These are phyloP conservation scores for Tolypocladium cylindrosporum DNA, from an alignment of 2,329 filamentous ascomycete genomes.

Conservation along the genomic window DNA sequence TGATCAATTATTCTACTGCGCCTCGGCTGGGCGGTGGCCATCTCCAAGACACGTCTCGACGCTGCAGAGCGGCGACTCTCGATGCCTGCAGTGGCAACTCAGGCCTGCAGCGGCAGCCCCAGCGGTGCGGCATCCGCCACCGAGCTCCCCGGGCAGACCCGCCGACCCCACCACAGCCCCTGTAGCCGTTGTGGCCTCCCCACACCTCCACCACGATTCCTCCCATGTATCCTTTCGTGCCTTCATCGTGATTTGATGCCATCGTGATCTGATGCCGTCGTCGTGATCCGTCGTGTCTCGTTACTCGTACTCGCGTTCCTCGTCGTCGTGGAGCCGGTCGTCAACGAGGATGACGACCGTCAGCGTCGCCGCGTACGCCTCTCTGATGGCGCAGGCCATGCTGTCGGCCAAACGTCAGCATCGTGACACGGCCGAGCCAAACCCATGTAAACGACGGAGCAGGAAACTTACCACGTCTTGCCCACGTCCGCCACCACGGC, in stretches of 20 bases:
- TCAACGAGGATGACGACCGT: slow-evolving; percentile 63
- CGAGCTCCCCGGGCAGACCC: not conserved
- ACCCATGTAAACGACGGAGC: too few relatives aligned
- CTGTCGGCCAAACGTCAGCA: slow-evolving; percentile 24
- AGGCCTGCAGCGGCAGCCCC: not conserved
- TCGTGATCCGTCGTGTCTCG: not conserved
- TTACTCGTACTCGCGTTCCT: slow-evolving; percentile 17
- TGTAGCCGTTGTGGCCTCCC: not conserved
- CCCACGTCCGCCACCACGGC: slow-evolving; percentile 60
- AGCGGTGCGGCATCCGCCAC: not conserved
- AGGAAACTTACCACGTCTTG: slow-evolving; percentile 50
- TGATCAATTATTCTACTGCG: not conserved
- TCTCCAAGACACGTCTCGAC: not conserved
- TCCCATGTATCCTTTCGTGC: not conserved
- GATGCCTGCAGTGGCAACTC: too few relatives aligned
- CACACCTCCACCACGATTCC: not conserved
- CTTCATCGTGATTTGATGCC: too few relatives aligned
- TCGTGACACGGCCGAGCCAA: not conserved
- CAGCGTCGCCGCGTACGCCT: slow-evolving; percentile 64
- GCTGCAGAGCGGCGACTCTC: too few relatives aligned
- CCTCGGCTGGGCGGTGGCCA: not conserved
- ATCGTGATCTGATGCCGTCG: not conserved
- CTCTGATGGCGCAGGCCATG: slow-evolving; percentile 63
- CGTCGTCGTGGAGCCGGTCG: slow-evolving; percentile 33
- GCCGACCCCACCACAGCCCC: not conserved